Percentiles rank a stretch among this genome's conserved stretches.
Evolutionary conservation across 805 yeast species (phyloP).

Genomic region (Blastobotrys parvus): DNA sequence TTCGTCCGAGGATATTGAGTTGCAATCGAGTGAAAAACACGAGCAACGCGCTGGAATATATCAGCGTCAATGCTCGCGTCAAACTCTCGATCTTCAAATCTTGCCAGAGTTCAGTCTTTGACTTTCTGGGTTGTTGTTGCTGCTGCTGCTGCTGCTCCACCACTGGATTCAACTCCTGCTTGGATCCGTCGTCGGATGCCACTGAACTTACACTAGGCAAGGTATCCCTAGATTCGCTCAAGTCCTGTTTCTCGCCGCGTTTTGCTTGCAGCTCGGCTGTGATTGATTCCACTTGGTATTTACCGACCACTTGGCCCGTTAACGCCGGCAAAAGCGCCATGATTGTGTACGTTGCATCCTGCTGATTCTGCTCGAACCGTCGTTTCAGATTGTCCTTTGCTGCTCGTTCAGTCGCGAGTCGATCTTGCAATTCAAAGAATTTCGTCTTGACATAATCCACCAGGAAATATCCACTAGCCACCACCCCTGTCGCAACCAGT

Average conservation of each 20-base stretch:
- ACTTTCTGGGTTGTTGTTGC: constrained; percentile 24
- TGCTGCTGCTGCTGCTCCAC: constrained; percentile 9
- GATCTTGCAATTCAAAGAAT: constrained; percentile 42
- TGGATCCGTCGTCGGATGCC: constrained; percentile 4
- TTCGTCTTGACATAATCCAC: constrained; percentile 37
- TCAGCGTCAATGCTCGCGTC: constrained; percentile 60
- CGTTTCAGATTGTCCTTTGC: constrained; percentile 65
- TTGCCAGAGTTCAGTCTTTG: constrained; percentile 73
- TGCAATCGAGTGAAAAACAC: constrained; percentile 78
- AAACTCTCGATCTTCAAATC: constrained; percentile 68
- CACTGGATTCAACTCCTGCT: constrained; percentile 3
- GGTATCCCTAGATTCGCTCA: constrained; percentile 10
- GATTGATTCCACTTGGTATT: constrained; percentile 62
- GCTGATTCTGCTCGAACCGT: constrained; percentile 84
- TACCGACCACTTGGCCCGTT: constrained; percentile 51
- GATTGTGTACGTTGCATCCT: constrained; percentile 78
- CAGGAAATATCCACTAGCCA: constrained; percentile 38
- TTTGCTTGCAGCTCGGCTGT: constrained; percentile 61
- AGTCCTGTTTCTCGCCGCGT: constrained; percentile 27
- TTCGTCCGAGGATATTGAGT: constrained; percentile 78
- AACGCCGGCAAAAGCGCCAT: constrained; percentile 75
- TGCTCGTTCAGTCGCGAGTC: constrained; percentile 47
- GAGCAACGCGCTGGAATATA: constrained; percentile 60
- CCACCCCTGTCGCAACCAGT: constrained; percentile 36
- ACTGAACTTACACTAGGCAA: constrained; percentile 10